A percentile compares a stretch with the other conserved stretches of the same genome.
These are phyloP conservation scores for Rhizopus arrhizus DNA, from an alignment of 371 early-diverging fungal species.

Conservation along the genomic window DNA sequence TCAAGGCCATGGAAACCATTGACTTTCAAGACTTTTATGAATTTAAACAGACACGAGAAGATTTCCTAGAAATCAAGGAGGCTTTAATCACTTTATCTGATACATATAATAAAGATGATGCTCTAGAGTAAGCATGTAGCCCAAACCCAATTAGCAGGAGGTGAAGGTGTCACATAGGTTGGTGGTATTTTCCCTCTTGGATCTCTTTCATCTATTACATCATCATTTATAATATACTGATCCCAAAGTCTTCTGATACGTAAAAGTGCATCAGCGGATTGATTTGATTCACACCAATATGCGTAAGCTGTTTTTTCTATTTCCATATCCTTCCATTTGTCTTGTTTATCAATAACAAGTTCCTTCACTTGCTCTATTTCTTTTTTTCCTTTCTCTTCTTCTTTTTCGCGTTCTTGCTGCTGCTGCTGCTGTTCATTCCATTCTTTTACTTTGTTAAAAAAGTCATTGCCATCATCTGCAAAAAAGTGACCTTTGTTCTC, in stretches of 20 bases:
- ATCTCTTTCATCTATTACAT: slow-evolving; percentile 1
- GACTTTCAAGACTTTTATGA: slow-evolving; percentile 47
- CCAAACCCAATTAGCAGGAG: slow-evolving; percentile 51
- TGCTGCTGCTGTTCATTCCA: slow-evolving; percentile 26
- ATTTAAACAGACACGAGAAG: slow-evolving; percentile 46
- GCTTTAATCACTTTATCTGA: slow-evolving; percentile 49
- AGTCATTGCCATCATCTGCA: slow-evolving; percentile 50
- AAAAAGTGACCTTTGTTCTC: slow-evolving; percentile 50
- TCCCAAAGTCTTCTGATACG: slow-evolving; percentile 44
- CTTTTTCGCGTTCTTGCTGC: slow-evolving; percentile 19
- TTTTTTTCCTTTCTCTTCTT: slow-evolving; percentile 18
- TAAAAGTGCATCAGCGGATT: slow-evolving; percentile 31
- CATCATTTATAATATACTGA: slow-evolving; percentile 23
- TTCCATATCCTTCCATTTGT: slow-evolving; percentile 26
- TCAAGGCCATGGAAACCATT: slow-evolving; percentile 34
- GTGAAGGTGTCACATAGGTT: slow-evolving; percentile 40
- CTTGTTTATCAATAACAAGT: slow-evolving; percentile 29
- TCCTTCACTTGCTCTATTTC: slow-evolving; percentile 17
- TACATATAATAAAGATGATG: slow-evolving; percentile 38
- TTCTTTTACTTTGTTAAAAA: slow-evolving; percentile 44
- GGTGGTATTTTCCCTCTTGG: slow-evolving; percentile 39
- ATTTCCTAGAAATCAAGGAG: slow-evolving; percentile 56
- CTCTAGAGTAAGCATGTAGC: slow-evolving; percentile 28
- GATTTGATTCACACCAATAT: slow-evolving; percentile 46
- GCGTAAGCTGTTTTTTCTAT: slow-evolving; percentile 35